Conservation (phyloP, 371 early-diverging fungal species). For the Smittium mucronatum region DNA sequence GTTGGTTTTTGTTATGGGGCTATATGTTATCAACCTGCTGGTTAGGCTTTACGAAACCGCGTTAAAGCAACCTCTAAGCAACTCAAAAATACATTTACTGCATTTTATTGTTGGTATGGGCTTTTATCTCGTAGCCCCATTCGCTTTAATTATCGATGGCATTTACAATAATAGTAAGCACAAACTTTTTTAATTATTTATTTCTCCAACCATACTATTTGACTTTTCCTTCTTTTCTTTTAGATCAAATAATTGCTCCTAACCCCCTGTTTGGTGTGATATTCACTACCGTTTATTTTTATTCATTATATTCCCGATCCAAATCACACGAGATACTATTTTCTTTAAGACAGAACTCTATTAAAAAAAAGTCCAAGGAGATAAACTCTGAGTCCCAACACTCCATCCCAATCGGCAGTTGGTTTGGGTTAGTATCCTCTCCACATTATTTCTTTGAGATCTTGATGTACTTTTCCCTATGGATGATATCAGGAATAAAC, state of each 20-base stretch:
- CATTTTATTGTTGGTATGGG: constrained; percentile 54
- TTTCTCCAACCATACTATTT: not conserved
- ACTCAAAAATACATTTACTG: constrained; percentile 48
- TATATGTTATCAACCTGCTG: constrained; percentile 40
- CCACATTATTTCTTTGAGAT: constrained; percentile 68
- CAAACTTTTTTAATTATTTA: not conserved
- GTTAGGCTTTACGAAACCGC: constrained; percentile 53
- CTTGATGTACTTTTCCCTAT: constrained; percentile 45
- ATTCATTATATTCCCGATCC: constrained; percentile 4
- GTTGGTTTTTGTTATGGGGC: constrained; percentile 29
- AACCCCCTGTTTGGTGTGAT: not conserved
- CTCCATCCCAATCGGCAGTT: constrained; percentile 50
- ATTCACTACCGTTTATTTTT: not conserved
- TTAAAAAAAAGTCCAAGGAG: not conserved
- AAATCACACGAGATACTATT: not conserved
- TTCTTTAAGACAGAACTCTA: not conserved
- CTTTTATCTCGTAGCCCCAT: constrained; percentile 48
- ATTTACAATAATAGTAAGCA: constrained; percentile 7
- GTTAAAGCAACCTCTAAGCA: constrained; percentile 40
- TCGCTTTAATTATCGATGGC: constrained; percentile 36
- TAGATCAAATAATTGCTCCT: not conserved
- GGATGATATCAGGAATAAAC: constrained; percentile 28
- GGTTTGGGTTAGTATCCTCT: constrained; percentile 48
- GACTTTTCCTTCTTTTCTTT: not conserved
- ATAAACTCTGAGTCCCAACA: constrained; percentile 22